Base-by-base conservation (phyloP, 1,284 basidiomycete genomes). In the Ceratobasidium papillatum region DNA sequence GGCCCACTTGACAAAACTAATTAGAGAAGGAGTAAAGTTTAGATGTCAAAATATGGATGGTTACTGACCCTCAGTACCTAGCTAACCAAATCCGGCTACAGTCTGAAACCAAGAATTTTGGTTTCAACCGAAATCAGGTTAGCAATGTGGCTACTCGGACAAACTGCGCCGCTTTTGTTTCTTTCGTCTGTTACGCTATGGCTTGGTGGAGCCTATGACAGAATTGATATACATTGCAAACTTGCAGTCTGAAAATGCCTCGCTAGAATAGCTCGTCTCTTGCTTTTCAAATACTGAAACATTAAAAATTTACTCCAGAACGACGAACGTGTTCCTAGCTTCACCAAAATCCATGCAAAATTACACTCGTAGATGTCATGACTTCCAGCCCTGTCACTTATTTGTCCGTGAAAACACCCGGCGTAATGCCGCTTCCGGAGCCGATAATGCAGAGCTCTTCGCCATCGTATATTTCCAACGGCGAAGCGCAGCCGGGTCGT, bases 201-300 rank as follows among this genome's bases (percentile, higher is more conserved):
- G 19, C 19, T 11, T n/a, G 45, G 9, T 47, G 45, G 45, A 47
- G 9, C 45, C 5, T 41, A 14, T 5, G 38, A 41, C 38, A 5
- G 7, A 5, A 41, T 14, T 41, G 38, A 7, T 41, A 41, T 41
- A 14, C 45, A 47, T 17, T 19, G 19, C 19, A n/a, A 19, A 9
- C 12, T 32, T 34, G 3, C 30, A 7, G 11, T 34, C 22, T 34
- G 32, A 58, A 58, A 32, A 32, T 14, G 32, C 34, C 17, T 14
- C n/a, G 22, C 51, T 54, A 54, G 27, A 9, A 7, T 25, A 25
- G 1, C 25, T 7, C n/a, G 54, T 34, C 11, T 17, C 27, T 58
- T 32, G 32, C 14, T 32, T 34, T 58, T 58, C 54, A 58, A 34
- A 58, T 34, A 19, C 32, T 58, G 54, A 58, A 58, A 58, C 54